Evolutionary conservation across 805 yeast genomes (phyloP).

Genomic region (Hanseniaspora taiwanica): DNA sequence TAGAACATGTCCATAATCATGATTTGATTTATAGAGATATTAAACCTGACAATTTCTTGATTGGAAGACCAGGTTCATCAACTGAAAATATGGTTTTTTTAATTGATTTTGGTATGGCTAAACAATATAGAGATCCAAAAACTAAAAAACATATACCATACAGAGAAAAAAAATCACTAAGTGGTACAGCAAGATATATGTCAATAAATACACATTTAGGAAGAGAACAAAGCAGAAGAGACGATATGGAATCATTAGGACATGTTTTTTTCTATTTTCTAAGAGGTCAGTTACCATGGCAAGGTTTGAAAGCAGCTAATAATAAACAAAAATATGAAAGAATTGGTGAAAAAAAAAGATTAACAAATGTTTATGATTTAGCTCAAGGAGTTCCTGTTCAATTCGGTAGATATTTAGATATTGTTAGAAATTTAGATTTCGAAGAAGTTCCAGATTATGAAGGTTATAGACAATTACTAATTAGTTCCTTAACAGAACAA

Average conservation of each 20-base stretch:
- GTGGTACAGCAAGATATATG: constrained; percentile 99
- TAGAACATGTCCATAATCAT: constrained; percentile 77
- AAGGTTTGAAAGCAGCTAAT: constrained; percentile 95
- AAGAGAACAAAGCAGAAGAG: constrained; percentile 91
- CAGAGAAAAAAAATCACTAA: constrained; percentile 85
- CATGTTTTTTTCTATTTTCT: constrained; percentile 93
- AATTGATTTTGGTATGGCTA: constrained; percentile 98
- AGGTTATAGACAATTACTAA: constrained; percentile 63
- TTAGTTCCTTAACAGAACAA: constrained; percentile 61
- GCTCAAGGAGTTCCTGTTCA: constrained; percentile 86
- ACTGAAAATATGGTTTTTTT: constrained; percentile 78
- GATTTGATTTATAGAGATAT: constrained; percentile 92
- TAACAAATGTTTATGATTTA: constrained; percentile 73
- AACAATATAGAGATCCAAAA: constrained; percentile 92
- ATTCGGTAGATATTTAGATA: constrained; percentile 81
- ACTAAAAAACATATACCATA: constrained; percentile 93
- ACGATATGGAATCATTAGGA: constrained; percentile 91
- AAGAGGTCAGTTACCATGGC: constrained; percentile 96
- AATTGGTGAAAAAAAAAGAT: constrained; percentile 90
- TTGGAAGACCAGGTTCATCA: constrained; percentile 76
- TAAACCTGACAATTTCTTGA: constrained; percentile 92
- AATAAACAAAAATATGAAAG: constrained; percentile 96
- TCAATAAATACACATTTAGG: constrained; percentile 95
- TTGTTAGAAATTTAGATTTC: constrained; percentile 78
- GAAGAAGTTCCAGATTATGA: constrained; percentile 94